A percentile compares a stretch with the other conserved stretches of the same genome.
Evolutionary conservation across 192 early-diverging fungal species (phyloP).

Genomic region (Neocallimastix lanati): DNA sequence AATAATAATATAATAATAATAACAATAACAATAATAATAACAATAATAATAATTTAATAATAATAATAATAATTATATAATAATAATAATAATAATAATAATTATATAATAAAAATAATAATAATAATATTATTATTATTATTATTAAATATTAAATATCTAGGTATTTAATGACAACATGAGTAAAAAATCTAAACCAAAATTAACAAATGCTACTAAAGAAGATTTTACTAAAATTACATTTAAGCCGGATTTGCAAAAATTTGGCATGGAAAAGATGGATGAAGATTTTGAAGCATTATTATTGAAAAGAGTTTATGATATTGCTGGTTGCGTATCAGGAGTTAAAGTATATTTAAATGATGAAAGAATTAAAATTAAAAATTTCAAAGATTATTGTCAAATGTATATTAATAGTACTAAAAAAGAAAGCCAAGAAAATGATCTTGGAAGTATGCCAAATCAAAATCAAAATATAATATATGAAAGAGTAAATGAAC

Average conservation of each 20-base stretch:
- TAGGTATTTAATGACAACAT: constrained; percentile 74
- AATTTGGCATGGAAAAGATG: constrained; percentile 70
- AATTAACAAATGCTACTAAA: constrained; percentile 42
- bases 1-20: too few species aligned
- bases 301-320: constrained; percentile 81
- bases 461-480: constrained; percentile 23
- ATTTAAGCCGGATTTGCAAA: constrained; percentile 80
- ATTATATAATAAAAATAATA: too few species aligned
- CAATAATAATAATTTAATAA: neutral
- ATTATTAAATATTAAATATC: too few species aligned
- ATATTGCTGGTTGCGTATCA: constrained; percentile 69
- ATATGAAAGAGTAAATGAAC: constrained; percentile 54
- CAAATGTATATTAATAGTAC: constrained; percentile 43
- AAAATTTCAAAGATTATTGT: constrained; percentile 77
- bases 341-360: constrained; percentile 80
- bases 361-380: constrained; percentile 60
- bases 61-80: too few species aligned
- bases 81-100: too few species aligned
- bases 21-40: too few species aligned
- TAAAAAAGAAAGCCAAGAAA: constrained; percentile 8
- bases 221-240: constrained; percentile 81
- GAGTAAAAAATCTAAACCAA: constrained; percentile 52
- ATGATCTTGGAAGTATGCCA: constrained; percentile 3
- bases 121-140: too few species aligned
- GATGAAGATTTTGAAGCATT: constrained; percentile 75